Evolutionary conservation across 805 yeast genomes (phyloP).

Genomic region (Trichomonascus vanleenenianus): DNA sequence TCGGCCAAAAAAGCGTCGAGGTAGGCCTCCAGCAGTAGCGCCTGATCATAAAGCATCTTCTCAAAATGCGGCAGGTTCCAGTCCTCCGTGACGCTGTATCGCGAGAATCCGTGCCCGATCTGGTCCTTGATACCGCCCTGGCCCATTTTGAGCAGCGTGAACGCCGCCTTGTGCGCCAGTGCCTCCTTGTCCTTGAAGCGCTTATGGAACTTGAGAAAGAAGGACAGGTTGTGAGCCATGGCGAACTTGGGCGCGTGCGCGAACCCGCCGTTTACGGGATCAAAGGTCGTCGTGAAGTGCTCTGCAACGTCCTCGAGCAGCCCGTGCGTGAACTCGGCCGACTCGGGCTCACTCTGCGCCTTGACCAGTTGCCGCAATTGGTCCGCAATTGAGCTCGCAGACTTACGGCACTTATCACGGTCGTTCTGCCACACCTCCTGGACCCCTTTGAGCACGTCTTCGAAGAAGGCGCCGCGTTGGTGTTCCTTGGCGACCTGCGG

Average conservation of each 20-base stretch:
- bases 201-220: slow-evolving; percentile 16
- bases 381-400: slow-evolving; percentile 21
- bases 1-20: slow-evolving; percentile 22
- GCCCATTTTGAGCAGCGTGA: slow-evolving; percentile 25
- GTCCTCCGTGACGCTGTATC: slow-evolving; percentile 32
- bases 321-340: slow-evolving; percentile 10
- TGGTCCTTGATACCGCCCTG: slow-evolving; percentile 33
- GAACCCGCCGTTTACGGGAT: slow-evolving; percentile 27
- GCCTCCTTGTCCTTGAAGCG: slow-evolving; percentile 12
- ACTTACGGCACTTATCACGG: slow-evolving; percentile 20
- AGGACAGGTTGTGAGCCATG: slow-evolving; percentile 24
- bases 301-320: slow-evolving; percentile 18
- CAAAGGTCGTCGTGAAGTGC: slow-evolving; percentile 23
- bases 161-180: slow-evolving; percentile 18
- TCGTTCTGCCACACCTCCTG: slow-evolving; percentile 26
- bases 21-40: slow-evolving; percentile 28
- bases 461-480: slow-evolving; percentile 19
- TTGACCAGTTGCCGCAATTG: slow-evolving; percentile 21
- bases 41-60: slow-evolving; percentile 33
- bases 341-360: slow-evolving; percentile 17
- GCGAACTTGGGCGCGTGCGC: slow-evolving; percentile 32
- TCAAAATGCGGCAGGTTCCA: slow-evolving; percentile 36
- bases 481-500: slow-evolving; percentile 19
- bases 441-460: slow-evolving; percentile 26
- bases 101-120: slow-evolving; percentile 30